phyloP scores from a whole-genome alignment of 805 yeast genomes.

The Ogataea chonburiensis region DNA sequence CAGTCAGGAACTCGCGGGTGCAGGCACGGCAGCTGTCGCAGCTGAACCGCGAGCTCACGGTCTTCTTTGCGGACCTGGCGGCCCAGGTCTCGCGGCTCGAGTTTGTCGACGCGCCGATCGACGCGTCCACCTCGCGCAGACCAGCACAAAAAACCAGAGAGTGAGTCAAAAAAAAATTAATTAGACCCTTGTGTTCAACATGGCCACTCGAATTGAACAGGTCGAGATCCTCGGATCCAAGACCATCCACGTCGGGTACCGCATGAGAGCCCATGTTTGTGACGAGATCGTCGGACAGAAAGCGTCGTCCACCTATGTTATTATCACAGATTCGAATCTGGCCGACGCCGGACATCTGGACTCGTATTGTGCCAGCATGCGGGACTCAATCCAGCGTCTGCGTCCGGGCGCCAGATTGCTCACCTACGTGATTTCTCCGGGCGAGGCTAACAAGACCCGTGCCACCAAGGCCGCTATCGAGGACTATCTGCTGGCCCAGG shows the following conservation, averaged over 20 bases:
- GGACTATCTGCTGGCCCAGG: conserved; percentile 75
- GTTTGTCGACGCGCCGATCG: conserved; percentile 2
- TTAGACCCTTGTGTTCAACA: conserved; percentile 4
- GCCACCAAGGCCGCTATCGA: conserved; percentile 90
- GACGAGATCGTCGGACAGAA: conserved; percentile 57
- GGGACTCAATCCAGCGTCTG: conserved; percentile 32
- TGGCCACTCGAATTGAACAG: conserved; percentile 37
- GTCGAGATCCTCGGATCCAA: conserved; percentile 80
- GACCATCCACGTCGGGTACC: conserved; percentile 86
- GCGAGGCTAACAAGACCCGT: conserved; percentile 87
- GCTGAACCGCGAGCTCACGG: conserved; percentile 11
- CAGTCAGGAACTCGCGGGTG: not conserved
- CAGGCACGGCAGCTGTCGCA: not conserved
- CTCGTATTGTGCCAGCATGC: conserved; percentile 44
- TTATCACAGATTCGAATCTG: conserved; percentile 84
- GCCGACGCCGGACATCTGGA: conserved; percentile 61
- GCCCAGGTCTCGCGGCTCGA: conserved; percentile 1
- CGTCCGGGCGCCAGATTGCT: conserved; percentile 65
- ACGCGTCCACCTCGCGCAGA: conserved; percentile 10
- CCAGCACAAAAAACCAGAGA: conserved; percentile 7
- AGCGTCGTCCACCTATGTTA: conserved; percentile 87
- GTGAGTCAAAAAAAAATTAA: conserved; percentile 8
- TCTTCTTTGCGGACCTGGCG: conserved; percentile 16
- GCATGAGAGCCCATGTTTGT: conserved; percentile 72
- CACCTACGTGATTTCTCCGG: conserved; percentile 79